Percentiles rank a stretch among this genome's conserved stretches.
These are phyloP conservation scores for Ceratocystis colombiana DNA, from an alignment of 2,329 filamentous ascomycete species.

Conservation along the genomic window DNA sequence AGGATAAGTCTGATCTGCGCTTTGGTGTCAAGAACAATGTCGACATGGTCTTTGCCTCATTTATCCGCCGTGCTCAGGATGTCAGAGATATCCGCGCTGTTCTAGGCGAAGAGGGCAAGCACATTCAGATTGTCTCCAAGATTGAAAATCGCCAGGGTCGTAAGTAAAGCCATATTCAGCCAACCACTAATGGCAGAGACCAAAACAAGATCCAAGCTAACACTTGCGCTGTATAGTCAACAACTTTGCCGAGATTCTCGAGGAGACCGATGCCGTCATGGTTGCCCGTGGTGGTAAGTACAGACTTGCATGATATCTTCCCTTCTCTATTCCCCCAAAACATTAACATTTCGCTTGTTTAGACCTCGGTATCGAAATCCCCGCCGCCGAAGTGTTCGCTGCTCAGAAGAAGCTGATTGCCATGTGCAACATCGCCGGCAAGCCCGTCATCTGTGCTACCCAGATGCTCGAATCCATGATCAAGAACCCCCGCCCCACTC, in stretches of 20 bases:
- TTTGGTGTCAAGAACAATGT: constrained; percentile 98
- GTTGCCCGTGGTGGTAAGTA: constrained; percentile 72
- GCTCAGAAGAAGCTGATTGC: constrained; percentile 99
- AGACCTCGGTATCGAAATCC: constrained; percentile 86
- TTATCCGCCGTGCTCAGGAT: constrained; percentile 89
- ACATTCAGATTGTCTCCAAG: constrained; percentile 99
- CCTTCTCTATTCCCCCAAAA: neutral
- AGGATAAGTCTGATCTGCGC: constrained; percentile 86
- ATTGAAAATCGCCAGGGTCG: constrained; percentile 98
- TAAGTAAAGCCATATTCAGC: constrained; percentile 12
- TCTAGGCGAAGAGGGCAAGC: constrained; percentile 80
- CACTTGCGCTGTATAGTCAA: constrained; percentile 45
- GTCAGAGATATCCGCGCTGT: constrained; percentile 87
- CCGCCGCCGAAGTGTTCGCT: constrained; percentile 94
- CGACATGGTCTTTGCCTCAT: constrained; percentile 98
- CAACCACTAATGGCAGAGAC: neutral
- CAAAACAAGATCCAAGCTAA: constrained; percentile 16
- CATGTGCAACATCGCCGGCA: constrained; percentile 98
- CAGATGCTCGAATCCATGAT: constrained; percentile 99
- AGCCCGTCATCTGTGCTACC: constrained; percentile 96
- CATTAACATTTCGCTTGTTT: too few species aligned
- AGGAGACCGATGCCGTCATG: constrained; percentile 98
- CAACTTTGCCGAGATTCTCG: constrained; percentile 97
- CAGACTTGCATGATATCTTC: neutral
- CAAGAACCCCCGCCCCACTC: constrained; percentile 96